Evolutionary conservation across 345 rosid species (phyloP).

Genomic region (Psidium friedrichsthalianum): DNA sequence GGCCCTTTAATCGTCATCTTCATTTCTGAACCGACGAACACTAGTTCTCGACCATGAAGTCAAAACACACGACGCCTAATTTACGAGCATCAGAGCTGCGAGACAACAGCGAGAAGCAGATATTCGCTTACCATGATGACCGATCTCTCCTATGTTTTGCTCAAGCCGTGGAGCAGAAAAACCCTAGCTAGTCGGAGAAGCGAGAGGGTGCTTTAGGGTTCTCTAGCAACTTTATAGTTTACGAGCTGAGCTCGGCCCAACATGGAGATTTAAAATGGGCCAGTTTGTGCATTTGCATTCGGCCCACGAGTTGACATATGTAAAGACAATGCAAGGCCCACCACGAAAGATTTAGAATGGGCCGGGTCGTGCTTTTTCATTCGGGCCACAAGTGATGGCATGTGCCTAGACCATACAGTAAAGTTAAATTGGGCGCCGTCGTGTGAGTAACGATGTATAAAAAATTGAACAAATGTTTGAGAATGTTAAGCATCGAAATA

Average conservation of each 20-base stretch:
- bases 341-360: no score
- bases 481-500: no score
- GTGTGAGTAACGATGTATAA: no score
- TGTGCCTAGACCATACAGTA: no score
- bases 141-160: background rate
- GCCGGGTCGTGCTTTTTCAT: no score
- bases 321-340: no score
- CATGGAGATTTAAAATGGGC: background rate
- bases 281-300: background rate
- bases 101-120: background rate
- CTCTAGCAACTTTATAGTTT: background rate
- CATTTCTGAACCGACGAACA: background rate
- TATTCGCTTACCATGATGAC: background rate
- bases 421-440: no score
- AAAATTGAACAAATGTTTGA: no score
- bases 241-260: background rate
- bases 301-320: background rate
- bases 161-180: background rate
- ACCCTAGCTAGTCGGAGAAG: background rate
- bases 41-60: background rate
- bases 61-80: background rate
- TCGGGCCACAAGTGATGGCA: no score
- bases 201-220: background rate
- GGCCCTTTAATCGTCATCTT: background rate
- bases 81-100: background rate